Evolutionary conservation across 1,284 basidiomycete species (phyloP), one percentile per base, ranked within the genome.

Genomic region (Cerioporus squamosus): DNA sequence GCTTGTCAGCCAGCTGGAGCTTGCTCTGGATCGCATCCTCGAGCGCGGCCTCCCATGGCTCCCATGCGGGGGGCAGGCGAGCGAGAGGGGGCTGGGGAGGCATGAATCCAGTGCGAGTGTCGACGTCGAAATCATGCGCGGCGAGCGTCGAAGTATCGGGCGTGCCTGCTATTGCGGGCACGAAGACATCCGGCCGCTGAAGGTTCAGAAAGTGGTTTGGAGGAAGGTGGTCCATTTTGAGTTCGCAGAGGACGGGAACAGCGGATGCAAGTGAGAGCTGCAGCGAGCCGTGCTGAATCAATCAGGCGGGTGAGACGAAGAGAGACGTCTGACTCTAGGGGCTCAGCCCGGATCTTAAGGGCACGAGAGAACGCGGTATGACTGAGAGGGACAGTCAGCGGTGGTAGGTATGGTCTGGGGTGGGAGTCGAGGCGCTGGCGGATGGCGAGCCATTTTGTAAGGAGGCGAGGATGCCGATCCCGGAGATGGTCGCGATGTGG

Each of bases 61-160:
- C 86, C 80, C 87, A 95, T 53, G 77, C 73, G 0, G 60, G 65
- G 0, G 84, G 82, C 0, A 98, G 81, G 10, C 88, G 82, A 39
- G 72, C 66, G 0, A 94, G 68, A 0, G 95, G 94, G 1, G 85
- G 82, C 31, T 90, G 83, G 0, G 92, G 91, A 1, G 96, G 95
- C 81, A 98, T 86, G 72, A 98, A 98, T 0, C 96, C 96, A 0
- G 94, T 94, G 22, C 88, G 81, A 2, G 93, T 93, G 70, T 97
- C 93, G 64, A 98, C 91, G 72, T 97, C 95, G 78, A 95, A 98
- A 79, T 98, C 95, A 71, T 95, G 93, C 4, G 93, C 90, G 14
- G 94, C 93, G 54, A 95, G 85, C 4, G 94, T 95, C 12, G 91
- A 87, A 4, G 90, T 93, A 72, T 95, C 93, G n/a, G 81, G 76